phyloP scores from a whole-genome alignment of 345 rosid genomes.

The Salix purpurea region DNA sequence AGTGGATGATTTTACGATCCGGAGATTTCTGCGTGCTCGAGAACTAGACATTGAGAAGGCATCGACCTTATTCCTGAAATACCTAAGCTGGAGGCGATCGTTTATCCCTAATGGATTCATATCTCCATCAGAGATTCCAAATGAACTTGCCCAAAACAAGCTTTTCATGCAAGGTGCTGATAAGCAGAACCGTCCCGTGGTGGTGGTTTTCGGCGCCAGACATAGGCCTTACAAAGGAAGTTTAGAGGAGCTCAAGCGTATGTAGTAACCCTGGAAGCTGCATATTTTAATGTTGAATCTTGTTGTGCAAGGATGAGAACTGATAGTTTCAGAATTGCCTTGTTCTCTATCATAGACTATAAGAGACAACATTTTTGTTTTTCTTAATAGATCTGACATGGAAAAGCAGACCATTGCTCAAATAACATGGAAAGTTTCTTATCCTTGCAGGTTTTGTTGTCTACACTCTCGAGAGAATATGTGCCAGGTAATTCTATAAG shows the following conservation, averaged over 20 bases:
- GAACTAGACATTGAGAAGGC: constrained; percentile 87
- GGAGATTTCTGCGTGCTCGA: constrained; percentile 84
- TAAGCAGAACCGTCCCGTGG: constrained; percentile 64
- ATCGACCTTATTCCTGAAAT: constrained; percentile 60
- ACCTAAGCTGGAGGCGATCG: constrained; percentile 59
- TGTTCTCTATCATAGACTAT: neutral
- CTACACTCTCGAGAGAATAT: constrained; percentile 63
- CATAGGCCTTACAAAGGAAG: constrained; percentile 63
- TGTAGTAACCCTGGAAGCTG: constrained; percentile 8
- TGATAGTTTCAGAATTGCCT: neutral
- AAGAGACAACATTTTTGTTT: neutral
- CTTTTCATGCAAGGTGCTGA: constrained; percentile 73
- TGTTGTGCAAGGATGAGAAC: neutral
- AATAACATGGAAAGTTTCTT: neutral
- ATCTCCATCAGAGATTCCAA: constrained; percentile 48
- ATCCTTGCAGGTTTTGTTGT: constrained; percentile 52
- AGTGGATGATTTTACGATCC: constrained; percentile 66
- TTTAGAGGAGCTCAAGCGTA: constrained; percentile 78
- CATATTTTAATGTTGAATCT: neutral
- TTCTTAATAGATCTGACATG: neutral
- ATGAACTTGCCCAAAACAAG: constrained; percentile 62
- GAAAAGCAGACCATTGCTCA: neutral
- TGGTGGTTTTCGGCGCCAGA: constrained; percentile 48
- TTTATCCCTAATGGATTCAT: constrained; percentile 56
- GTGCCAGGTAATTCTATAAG: constrained; percentile 45